Conservation (phyloP, 768 basidiomycete genomes). For the Phlebiopsis gigantea region DNA sequence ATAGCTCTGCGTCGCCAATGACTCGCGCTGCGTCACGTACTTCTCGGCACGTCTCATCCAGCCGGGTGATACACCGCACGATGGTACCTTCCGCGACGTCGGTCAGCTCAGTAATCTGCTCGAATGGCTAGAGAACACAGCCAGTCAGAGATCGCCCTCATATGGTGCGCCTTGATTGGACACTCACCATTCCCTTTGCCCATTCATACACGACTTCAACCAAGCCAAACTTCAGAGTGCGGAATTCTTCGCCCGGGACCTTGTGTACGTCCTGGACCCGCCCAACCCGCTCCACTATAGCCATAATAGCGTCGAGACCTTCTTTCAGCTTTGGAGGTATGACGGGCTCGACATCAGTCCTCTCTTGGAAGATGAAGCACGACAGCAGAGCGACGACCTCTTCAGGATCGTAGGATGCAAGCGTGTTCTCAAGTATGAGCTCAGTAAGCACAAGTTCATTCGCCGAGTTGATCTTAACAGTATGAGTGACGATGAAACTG, state of each 20-base stretch:
- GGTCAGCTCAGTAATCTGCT: conserved; percentile 87
- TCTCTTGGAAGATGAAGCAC: conserved; percentile 98
- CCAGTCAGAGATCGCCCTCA: no score
- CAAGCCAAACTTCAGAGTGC: conserved; percentile 79
- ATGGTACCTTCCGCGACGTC: conserved; percentile 97
- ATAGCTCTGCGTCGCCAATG: conserved; percentile 91
- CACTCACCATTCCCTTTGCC: conserved; percentile 93
- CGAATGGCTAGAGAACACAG: conserved; percentile 65
- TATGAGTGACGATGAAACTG: neutral
- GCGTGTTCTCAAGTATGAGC: conserved; percentile 91
- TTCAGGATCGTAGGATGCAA: conserved; percentile 87
- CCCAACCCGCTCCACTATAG: conserved; percentile 74
- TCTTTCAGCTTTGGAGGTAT: conserved; percentile 75
- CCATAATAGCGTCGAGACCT: conserved; percentile 73
- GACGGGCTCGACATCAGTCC: conserved; percentile 83
- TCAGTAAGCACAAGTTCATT: conserved; percentile 96
- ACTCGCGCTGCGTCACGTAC: conserved; percentile 96
- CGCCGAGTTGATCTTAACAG: conserved; percentile 88
- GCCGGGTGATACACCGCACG: conserved; percentile 89
- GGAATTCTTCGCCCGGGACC: conserved; percentile 75
- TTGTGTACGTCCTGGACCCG: conserved; percentile 76
- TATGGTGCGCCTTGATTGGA: no score
- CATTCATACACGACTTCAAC: conserved; percentile 98
- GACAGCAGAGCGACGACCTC: conserved; percentile 96
- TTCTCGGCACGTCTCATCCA: conserved; percentile 96